Evolutionary conservation across 306 rosid genomes (phyloP), one percentile per base, ranked within the genome.

Genomic region (Purshia tridentata): DNA sequence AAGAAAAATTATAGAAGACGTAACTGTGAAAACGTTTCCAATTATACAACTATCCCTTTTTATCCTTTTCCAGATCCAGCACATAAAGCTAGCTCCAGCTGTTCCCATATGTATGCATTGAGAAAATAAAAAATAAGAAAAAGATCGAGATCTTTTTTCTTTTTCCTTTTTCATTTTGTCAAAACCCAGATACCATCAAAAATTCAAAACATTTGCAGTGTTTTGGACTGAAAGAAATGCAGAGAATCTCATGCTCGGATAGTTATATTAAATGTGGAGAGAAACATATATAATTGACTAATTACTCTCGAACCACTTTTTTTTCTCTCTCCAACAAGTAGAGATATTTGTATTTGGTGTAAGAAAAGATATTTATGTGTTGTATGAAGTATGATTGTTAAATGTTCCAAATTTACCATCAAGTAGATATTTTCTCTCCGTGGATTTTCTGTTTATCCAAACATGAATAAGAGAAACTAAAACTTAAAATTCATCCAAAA

Each of bases 1-100:
- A 80, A 76, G 90, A 89, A 82, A 75, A 79, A 79, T 81, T 72
- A 79, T 55, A 70, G 77, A 84, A 78, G 90, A 92, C 90, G 97
- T 80, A 88, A 86, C 85, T 73, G 80, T 61, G 70, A 71, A 74
- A 75, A 51, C 61, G 65, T 83, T 78, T 55, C 78, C 79, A 78
- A 73, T 73, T 71, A 72, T 77, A 57, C 76, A 67, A 73, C 65
- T 70, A 76, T 70, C 82, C 55, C 66, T 65, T 70, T 81, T 59
- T 42, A 75, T 76, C 50, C 73, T 77, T 77, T 84, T 84, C 74
- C 78, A 83, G 91, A 93, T 89, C 93, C 89, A 84, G 70, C 78
- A 58, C 67, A 77, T 73, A 85, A 87, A 86, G 86, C 73, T 80
- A 77, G 74, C 73, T 53, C 79, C 87, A 83, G 82, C 85, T 78